Evolutionary conservation across 768 basidiomycete genomes (phyloP), one percentile per base, ranked within the genome.

Genomic region (Trametes maxima): DNA sequence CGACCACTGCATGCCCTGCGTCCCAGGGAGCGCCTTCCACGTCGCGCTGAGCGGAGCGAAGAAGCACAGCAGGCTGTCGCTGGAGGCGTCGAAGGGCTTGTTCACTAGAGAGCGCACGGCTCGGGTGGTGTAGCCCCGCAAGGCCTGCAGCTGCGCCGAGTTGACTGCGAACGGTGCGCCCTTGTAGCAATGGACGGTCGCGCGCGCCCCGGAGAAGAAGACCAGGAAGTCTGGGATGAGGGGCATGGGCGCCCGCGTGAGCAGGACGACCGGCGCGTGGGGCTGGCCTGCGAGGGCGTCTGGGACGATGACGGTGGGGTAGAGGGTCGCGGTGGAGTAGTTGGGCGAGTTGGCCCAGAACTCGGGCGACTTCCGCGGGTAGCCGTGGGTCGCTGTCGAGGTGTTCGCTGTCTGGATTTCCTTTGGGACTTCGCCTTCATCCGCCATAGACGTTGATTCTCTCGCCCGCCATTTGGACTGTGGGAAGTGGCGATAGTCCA

Each of bases 221-320:
- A 94, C 70, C 48, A 79, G 77, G 73, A 93, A 85, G 36, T 72
- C 66, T 2, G 77, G 69, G 21, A 93, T 68, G 22, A 74, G 67
- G 2, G 92, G 90, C 7, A 93, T 75, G 16, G 89, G 88, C 24
- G 79, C 77, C 46, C 86, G 80, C 8, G 90, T 89, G 42, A 94
- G 76, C 37, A 94, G 70, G 17, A 85, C 70, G 57, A 94, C 74
- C 3, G 90, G 86, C 12, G 80, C 81, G 65, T 84, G 81, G n/a
- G 74, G 62, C 54, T 75, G 65, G 17, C 69, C 72, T 21, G 46
- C 49, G 25, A 67, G 51, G 19, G 73, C 64, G 12, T 71, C 70
- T 12, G 73, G 69, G 4, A 79, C 70, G 51, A 92, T 74, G 35
- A 89, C 72, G 8, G 80, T 79, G 2, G 89, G 87, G 69, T 85